phyloP scores from a whole-genome alignment of 257 asterid species.

The Thymus mandschuricus region DNA sequence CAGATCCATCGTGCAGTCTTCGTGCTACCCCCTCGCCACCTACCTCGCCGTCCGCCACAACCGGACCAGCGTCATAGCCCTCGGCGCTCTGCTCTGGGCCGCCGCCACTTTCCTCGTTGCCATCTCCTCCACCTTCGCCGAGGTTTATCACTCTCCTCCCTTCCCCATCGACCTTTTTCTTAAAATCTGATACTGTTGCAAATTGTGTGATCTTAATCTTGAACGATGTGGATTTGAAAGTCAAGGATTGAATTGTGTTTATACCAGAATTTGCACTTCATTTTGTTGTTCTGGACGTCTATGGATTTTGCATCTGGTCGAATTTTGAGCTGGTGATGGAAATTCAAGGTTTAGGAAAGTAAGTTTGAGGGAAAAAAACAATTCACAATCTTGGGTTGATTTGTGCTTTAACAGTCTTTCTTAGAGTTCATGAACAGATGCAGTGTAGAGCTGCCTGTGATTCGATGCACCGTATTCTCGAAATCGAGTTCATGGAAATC shows the following conservation, averaged over 20 bases:
- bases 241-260: not conserved
- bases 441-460: not conserved
- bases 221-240: not conserved
- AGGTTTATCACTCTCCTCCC: conserved; percentile 41
- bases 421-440: not conserved
- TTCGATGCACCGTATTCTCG: not conserved
- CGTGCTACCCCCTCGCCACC: conserved; percentile 90
- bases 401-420: not conserved
- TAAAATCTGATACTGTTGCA: not conserved
- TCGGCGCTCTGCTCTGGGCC: conserved; percentile 92
- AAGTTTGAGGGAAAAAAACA: not conserved
- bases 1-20: conserved; percentile 77
- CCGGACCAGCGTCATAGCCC: conserved; percentile 69
- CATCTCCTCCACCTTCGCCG: conserved; percentile 64
- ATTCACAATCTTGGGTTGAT: not conserved
- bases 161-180: not conserved
- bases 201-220: not conserved
- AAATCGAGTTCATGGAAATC: not conserved
- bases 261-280: not conserved
- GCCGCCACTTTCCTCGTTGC: conserved; percentile 77
- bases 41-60: conserved; percentile 75
- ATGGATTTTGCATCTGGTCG: not conserved
- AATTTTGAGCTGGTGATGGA: not conserved
- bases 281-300: not conserved
- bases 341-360: not conserved